Evolutionary conservation across 2,329 filamentous ascomycete genomes (phyloP), one percentile per base, ranked within the genome.

Genomic region (Fulvia fulva): DNA sequence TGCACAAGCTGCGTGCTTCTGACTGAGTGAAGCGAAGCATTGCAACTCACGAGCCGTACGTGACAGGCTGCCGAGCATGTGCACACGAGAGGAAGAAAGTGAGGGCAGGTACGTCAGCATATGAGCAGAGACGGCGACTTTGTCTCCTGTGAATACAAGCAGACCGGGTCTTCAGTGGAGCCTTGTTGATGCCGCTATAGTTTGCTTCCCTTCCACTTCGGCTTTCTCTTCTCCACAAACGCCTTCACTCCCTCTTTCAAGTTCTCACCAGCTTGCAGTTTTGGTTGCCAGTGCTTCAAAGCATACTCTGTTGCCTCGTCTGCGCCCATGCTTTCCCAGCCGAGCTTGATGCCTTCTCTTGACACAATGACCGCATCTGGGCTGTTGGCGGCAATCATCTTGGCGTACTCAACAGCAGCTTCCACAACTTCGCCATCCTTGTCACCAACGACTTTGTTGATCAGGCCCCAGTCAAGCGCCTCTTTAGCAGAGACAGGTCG

Each of bases 361-460:
- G 79, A 87, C n/a, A 90, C 87, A 67, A 92, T 84, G 30, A 93
- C 83, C 23, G 87, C 80, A 73, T 94, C 90, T 1, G 89, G 90
- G 65, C 86, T 90, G 72, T 70, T 70, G 59, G 70, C 80, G 19
- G 83, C 83, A 65, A 92, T 81, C 69, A 79, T 75, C 43, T 70
- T 73, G 14, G 89, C 89, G 71, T 87, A 78, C 59, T 75, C 74
- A 37, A 92, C 64, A 28, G 88, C 87, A 67, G 80, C 81, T 9
- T 75, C 74, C 4, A 88, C 77, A 19, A 86, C 80, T 50, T 74
- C 75, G 4, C 71, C 58, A 9, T 62, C 62, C 32, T 51, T 44
- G 14, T 61, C 57, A 4, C 57, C 61, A 21, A 88, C 83, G 8
- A 89, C 79, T 59, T 79, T 79, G 72, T 89, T 91, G n/a, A 91